Evolutionary conservation across 2,329 filamentous ascomycete species (phyloP).

Genomic region (Aspergillus sojae): DNA sequence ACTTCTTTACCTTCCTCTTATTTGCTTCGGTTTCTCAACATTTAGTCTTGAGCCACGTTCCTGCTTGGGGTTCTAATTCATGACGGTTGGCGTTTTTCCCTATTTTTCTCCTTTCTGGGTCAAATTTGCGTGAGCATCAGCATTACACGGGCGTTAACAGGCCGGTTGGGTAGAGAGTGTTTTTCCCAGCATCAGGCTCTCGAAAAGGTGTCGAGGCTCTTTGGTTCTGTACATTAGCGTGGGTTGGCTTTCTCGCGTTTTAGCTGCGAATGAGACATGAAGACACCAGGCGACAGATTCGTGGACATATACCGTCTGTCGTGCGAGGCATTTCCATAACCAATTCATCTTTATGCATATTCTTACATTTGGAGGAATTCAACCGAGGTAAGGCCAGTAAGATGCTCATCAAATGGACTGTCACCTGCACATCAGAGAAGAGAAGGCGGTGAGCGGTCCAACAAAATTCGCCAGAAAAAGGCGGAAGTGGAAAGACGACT

Average conservation of each 20-base stretch:
- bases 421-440: not conserved
- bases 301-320: slow-evolving; percentile 27
- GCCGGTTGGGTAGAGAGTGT: slow-evolving; percentile 29
- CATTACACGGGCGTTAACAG: slow-evolving; percentile 29
- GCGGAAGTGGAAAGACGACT: slow-evolving; percentile 5
- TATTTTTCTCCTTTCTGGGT: slow-evolving; percentile 16
- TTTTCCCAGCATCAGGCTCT: slow-evolving; percentile 30
- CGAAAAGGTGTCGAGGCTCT: slow-evolving; percentile 23
- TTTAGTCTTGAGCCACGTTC: not conserved
- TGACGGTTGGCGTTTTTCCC: slow-evolving; percentile 23
- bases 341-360: slow-evolving; percentile 23
- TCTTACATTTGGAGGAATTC: slow-evolving; percentile 8
- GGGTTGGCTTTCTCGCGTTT: slow-evolving; percentile 24
- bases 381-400: not conserved
- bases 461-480: slow-evolving; percentile 8
- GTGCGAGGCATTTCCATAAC: slow-evolving; percentile 19
- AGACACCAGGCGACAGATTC: slow-evolving; percentile 19
- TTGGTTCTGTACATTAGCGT: slow-evolving; percentile 43
- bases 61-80: slow-evolving; percentile 13
- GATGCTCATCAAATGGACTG: not conserved
- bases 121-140: slow-evolving; percentile 25
- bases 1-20: slow-evolving; percentile 6
- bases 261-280: slow-evolving; percentile 24
- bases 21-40: not conserved
- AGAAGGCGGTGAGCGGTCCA: slow-evolving; percentile 14